Conservation (phyloP, 257 asterid genomes). For the Penstemon davidsonii region DNA sequence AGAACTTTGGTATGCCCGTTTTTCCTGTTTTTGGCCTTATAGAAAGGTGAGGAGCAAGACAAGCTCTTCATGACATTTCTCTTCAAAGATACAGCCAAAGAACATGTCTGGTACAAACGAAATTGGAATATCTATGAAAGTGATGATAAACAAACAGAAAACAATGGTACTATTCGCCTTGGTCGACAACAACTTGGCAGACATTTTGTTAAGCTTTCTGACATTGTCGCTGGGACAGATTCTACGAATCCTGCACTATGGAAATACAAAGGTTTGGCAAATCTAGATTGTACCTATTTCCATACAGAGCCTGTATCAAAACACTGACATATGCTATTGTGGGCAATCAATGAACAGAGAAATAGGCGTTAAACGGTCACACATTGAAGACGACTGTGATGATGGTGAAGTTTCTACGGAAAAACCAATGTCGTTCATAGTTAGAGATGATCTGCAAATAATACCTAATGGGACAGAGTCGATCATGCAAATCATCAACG, state of each 20-base stretch:
- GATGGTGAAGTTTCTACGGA: background rate
- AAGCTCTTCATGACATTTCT: no score
- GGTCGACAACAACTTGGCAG: background rate
- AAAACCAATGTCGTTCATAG: background rate
- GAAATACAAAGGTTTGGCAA: background rate
- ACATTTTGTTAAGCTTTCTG: slow-evolving; percentile 28
- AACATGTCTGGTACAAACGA: no score
- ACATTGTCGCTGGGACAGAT: slow-evolving; percentile 30
- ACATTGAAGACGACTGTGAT: no score
- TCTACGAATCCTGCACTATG: slow-evolving; percentile 14
- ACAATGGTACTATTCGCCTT: background rate
- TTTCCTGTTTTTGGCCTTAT: no score
- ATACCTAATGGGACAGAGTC: background rate
- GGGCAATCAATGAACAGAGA: background rate
- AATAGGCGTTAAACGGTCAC: no score
- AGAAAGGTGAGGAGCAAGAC: no score
- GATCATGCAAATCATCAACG: background rate
- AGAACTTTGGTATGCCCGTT: no score
- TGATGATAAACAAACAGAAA: slow-evolving; percentile 5
- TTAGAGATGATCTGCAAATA: slow-evolving; percentile 17
- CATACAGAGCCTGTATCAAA: background rate
- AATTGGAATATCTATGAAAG: background rate
- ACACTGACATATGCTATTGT: background rate
- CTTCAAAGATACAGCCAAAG: no score
- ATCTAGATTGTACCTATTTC: slow-evolving; percentile 9